Evolutionary conservation across 1,284 basidiomycete genomes (phyloP).

Genomic region (Apiotrichum brassicae): DNA sequence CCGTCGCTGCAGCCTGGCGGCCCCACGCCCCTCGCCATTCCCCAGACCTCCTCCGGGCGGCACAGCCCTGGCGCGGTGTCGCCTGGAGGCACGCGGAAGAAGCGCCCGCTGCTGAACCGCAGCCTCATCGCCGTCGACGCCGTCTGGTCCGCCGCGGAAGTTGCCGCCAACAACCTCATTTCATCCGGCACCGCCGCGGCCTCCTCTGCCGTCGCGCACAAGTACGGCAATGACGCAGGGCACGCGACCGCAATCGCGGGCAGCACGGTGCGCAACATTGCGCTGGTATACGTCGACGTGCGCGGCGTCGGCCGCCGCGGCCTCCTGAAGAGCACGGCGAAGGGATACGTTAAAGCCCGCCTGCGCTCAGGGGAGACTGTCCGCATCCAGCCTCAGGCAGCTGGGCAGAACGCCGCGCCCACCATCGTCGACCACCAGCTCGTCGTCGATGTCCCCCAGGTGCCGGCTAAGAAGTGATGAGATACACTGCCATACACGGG

Average conservation of each 20-base stretch:
- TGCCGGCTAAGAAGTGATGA: not conserved
- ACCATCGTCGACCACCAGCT: conserved; percentile 9
- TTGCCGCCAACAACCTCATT: conserved; percentile 58
- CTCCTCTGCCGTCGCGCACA: conserved; percentile 55
- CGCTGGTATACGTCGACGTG: conserved; percentile 69
- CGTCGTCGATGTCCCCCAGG: conserved; percentile 18
- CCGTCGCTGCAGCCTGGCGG: not conserved
- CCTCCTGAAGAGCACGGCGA: conserved; percentile 53
- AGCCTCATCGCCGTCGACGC: conserved; percentile 64
- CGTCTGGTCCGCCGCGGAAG: conserved; percentile 63
- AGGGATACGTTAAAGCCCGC: conserved; percentile 43
- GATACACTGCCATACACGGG: too few relatives aligned
- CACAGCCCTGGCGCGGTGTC: not conserved
- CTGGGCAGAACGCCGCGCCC: conserved; percentile 7
- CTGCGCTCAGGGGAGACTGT: conserved; percentile 37
- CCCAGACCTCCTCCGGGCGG: not conserved
- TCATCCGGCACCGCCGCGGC: conserved; percentile 56
- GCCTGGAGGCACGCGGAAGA: conserved; percentile 16
- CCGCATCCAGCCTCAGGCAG: conserved; percentile 29
- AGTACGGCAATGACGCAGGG: conserved; percentile 61
- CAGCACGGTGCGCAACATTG: conserved; percentile 60
- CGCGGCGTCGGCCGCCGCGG: conserved; percentile 63
- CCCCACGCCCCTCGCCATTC: not conserved
- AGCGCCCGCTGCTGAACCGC: conserved; percentile 48
- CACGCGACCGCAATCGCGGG: conserved; percentile 57